Evolutionary conservation across 2,329 filamentous ascomycete species (phyloP), one percentile per base, ranked within the genome.

Genomic region (Beauveria sp.): DNA sequence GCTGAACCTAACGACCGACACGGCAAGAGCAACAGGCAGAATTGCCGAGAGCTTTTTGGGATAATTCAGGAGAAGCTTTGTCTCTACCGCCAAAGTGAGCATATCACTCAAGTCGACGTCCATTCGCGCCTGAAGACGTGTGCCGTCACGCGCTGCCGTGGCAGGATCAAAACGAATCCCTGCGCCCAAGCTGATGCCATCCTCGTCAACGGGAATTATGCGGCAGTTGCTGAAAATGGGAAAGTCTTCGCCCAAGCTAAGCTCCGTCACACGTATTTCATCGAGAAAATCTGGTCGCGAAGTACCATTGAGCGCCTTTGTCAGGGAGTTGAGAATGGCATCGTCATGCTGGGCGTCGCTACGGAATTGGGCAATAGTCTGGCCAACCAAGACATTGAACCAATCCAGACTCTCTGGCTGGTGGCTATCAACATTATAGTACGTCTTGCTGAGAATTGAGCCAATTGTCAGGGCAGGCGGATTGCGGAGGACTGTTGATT

Each of bases 221-320:
- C 95, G 86, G 71, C 95, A 98, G 74, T 99, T 99, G 78, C 93
- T 97, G 74, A 99, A 96, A 58, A 99, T 99, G 30, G 95, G 95
- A 66, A 98, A 99, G 69, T 99, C 95, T 69, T 99, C 95, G 34
- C 95, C 95, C 5, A 99, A 79, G 56, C 89, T 96, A 63, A 99
- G 86, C 75, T 99, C 93, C 2, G 93, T 96, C 59, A 99, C 90
- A 28, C 87, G 88, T 65, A 99, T 98, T 70, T 95, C 90, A 72
- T 96, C 93, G 38, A 99, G 81, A 73, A 96, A 99, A 66, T 93
- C 90, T 0, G 95, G 95, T 60, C 95, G 89, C 50, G 86, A 86
- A 12, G 85, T 82, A n/a, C 93, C 89, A 69, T 99, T 99, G 61
- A 99, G 80, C 0, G 93, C 84, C 59, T 90, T 90, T 1, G 88